Evolutionary conservation across 768 basidiomycete genomes (phyloP).

Genomic region (Fomitopsis pulvina): DNA sequence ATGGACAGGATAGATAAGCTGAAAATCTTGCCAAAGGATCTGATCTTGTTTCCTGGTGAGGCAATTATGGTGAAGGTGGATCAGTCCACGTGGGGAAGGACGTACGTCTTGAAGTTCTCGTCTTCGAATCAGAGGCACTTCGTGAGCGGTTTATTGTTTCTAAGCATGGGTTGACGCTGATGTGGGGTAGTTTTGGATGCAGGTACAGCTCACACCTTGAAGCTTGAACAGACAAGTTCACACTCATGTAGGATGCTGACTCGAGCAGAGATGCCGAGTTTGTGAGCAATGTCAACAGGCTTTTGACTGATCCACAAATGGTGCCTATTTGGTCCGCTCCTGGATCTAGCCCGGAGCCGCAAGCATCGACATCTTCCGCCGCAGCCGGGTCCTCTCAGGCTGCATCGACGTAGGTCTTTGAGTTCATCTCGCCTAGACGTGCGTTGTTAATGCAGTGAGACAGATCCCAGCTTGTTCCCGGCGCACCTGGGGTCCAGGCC

Average conservation of each 20-base stretch:
- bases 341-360: slow-evolving; percentile 38
- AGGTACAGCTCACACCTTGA: slow-evolving; percentile 40
- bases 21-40: slow-evolving; percentile 44
- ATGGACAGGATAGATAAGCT: not conserved
- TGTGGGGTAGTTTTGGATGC: slow-evolving; percentile 71
- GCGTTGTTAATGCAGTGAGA: not conserved
- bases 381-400: not conserved
- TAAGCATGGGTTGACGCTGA: too few relatives aligned
- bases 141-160: slow-evolving; percentile 40
- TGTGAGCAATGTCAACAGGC: slow-evolving; percentile 60
- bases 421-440: not conserved
- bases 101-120: slow-evolving; percentile 87
- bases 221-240: not conserved
- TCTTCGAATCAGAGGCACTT: slow-evolving; percentile 88
- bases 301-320: slow-evolving; percentile 61
- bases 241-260: slow-evolving; percentile 51
- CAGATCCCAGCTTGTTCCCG: slow-evolving; percentile 8
- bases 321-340: slow-evolving; percentile 51
- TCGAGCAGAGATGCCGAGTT: slow-evolving; percentile 66
- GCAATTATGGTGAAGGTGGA: slow-evolving; percentile 73
- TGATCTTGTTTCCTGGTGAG: slow-evolving; percentile 84
- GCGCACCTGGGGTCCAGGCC: slow-evolving; percentile 10
- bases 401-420: slow-evolving; percentile 3
- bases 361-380: slow-evolving; percentile 40
- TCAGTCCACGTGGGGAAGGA: slow-evolving; percentile 58